A percentile compares a stretch with the other conserved stretches of the same genome.
Conservation (phyloP, 2,329 filamentous ascomycete species). For the Arthrobotrys sinensis region DNA sequence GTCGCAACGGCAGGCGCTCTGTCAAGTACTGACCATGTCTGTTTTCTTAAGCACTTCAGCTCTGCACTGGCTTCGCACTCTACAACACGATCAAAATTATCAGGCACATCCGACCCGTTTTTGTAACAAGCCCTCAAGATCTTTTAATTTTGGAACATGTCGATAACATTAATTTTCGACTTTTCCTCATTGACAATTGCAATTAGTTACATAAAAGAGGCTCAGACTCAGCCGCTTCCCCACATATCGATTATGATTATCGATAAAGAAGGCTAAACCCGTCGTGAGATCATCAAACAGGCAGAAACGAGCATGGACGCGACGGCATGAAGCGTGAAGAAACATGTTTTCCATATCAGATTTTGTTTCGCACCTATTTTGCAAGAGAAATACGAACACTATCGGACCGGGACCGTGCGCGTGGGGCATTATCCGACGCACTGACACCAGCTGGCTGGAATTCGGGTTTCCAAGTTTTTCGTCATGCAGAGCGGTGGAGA, state of each 20-base stretch:
- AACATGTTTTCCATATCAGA: neutral
- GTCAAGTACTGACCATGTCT: neutral
- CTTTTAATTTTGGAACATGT: slow-evolving; percentile 2
- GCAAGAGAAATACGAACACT: neutral
- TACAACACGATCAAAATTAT: neutral
- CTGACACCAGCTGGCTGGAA: slow-evolving; percentile 46
- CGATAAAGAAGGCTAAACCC: slow-evolving; percentile 12
- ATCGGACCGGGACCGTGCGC: slow-evolving; percentile 9
- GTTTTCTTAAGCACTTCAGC: neutral
- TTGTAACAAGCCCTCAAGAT: neutral
- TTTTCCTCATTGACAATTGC: too few species aligned
- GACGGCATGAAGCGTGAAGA: slow-evolving; percentile 25
- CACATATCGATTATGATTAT: slow-evolving; percentile 6
- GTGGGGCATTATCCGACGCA: slow-evolving; percentile 51
- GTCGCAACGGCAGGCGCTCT: neutral
- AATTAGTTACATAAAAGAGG: neutral
- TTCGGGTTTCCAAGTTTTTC: slow-evolving; percentile 36
- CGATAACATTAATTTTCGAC: neutral
- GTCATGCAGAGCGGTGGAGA: slow-evolving; percentile 40
- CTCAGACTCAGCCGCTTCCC: slow-evolving; percentile 2
- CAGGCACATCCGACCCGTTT: neutral
- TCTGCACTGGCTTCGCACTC: neutral
- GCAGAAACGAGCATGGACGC: slow-evolving; percentile 20
- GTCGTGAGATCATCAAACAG: slow-evolving; percentile 16
- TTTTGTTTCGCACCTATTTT: neutral